Percentiles rank a stretch among this genome's conserved stretches.
phyloP scores from a whole-genome alignment of 805 yeast species.

The Blastobotrys americana region DNA sequence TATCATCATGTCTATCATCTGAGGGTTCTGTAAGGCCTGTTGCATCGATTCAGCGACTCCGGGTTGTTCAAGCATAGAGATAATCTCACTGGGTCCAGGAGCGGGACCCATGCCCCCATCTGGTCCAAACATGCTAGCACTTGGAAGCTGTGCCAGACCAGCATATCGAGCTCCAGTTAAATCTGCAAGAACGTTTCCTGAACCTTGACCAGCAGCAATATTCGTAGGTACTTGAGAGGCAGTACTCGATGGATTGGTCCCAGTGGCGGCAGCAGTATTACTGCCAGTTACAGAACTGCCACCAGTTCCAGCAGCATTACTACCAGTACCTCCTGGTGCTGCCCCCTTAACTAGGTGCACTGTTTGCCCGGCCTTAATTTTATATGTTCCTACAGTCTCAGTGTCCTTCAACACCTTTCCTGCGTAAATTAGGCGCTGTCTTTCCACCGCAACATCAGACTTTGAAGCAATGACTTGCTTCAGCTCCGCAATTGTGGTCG shows the following conservation, averaged over 20 bases:
- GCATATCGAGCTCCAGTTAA: slow-evolving; percentile 95
- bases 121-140: slow-evolving; percentile 84
- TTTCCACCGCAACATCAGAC: slow-evolving; percentile 62
- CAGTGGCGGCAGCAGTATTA: slow-evolving; percentile 15
- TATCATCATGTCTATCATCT: slow-evolving; percentile 76
- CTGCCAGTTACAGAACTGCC: slow-evolving; percentile 17
- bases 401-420: slow-evolving; percentile 88
- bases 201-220: slow-evolving; percentile 79
- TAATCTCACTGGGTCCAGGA: slow-evolving; percentile 71
- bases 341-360: slow-evolving; percentile 86
- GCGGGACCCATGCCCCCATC: slow-evolving; percentile 84
- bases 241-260: slow-evolving; percentile 16
- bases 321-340: slow-evolving; percentile 23
- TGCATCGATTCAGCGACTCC: slow-evolving; percentile 74
- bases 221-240: slow-evolving; percentile 54
- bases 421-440: slow-evolving; percentile 85
- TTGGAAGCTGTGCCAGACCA: slow-evolving; percentile 82
- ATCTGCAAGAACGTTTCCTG: slow-evolving; percentile 85
- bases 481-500: slow-evolving; percentile 56
- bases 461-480: slow-evolving; percentile 56
- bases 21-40: slow-evolving; percentile 77
- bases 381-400: slow-evolving; percentile 67
- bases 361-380: slow-evolving; percentile 79
- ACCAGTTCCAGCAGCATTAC: slow-evolving; percentile 14
- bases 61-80: slow-evolving; percentile 73